Evolutionary conservation across 768 basidiomycete genomes (phyloP), one percentile per base, ranked within the genome.

Genomic region (Chalciporus piperatus): DNA sequence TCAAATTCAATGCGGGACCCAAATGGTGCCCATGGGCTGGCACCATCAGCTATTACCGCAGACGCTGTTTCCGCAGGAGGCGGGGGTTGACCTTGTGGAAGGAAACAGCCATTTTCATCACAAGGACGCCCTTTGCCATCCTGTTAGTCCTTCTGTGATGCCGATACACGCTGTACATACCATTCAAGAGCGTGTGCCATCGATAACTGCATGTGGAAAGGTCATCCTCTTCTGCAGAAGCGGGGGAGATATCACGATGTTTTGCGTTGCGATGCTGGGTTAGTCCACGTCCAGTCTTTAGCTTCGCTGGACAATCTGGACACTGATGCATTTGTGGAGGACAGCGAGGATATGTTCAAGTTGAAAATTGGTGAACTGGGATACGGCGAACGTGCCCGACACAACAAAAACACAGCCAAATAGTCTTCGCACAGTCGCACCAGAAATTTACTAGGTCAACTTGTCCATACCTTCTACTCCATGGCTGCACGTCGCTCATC

Each of bases 21-120:
- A 42, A 70, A 71, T 32, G 69, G 69, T 12, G 23, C 52, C 61
- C 63, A 72, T 4, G 58, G 41, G 44, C 62, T 65, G 13, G 14
- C 30, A 37, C 35, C 35, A 37, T 37, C 35, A 37, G 35, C 35
- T 37, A 37, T 37, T 37, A 37, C 35, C 35, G 11, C 35, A 6
- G 32, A 20, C 5, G 22, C 27, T 4, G 55, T 27, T n/a, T 51
- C 45, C n/a, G 12, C 17, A 42, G 32, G 19, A 12, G 37, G 54
- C 5, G 47, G 39, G 22, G 48, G 16, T 0, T 22, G n/a, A 38
- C 17, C 45, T 22, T 33, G 17, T 0, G 30, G 32, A 22, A 57
- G 47, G 33, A 41, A 48, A 25, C 30, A 19, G 13, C 56, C 56
- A 40, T 57, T 20, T 23, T 38, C 14, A 39, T 57, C 47, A 43